A percentile compares a stretch with the other conserved stretches of the same genome.
These are phyloP conservation scores for Cyclotella choctawhatcheeana DNA, from an alignment of 108 stramenopile genomes.

Conservation along the genomic window DNA sequence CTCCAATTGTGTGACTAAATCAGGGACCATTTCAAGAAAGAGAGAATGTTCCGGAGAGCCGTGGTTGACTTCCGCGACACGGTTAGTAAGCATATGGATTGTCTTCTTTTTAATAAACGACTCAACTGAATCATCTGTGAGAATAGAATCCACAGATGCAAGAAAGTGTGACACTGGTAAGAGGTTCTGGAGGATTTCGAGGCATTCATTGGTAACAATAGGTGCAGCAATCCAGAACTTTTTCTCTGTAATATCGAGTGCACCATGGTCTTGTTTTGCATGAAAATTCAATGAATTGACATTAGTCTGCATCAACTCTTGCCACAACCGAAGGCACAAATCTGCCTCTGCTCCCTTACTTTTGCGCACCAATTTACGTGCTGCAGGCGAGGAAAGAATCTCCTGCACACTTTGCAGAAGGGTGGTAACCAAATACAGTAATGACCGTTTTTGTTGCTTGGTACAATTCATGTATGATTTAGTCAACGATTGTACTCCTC, in stretches of 20 bases:
- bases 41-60: conserved; percentile 68
- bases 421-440: conserved; percentile 35
- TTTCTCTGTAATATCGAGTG: conserved; percentile 28
- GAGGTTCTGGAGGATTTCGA: conserved; percentile 61
- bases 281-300: conserved; percentile 41
- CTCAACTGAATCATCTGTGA: conserved; percentile 61
- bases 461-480: conserved; percentile 24
- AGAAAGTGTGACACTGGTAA: conserved; percentile 81
- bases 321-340: conserved; percentile 70
- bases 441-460: conserved; percentile 42
- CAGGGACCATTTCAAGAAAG: conserved; percentile 79
- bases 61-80: conserved; percentile 54
- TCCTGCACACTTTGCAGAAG: conserved; percentile 49
- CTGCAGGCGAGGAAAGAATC: conserved; percentile 33
- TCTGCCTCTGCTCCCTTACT: conserved; percentile 47
- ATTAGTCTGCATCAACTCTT: conserved; percentile 73
- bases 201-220: conserved; percentile 52
- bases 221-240: conserved; percentile 60
- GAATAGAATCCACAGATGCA: conserved; percentile 70
- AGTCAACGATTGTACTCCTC: conserved; percentile 8
- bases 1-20: conserved; percentile 48
- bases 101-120: conserved; percentile 67
- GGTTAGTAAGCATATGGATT: conserved; percentile 65
- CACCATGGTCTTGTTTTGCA: conserved; percentile 21
- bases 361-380: conserved; percentile 50